phyloP scores from a whole-genome alignment of 176 grass and related monocot genomes.

The Carex kokanica region DNA sequence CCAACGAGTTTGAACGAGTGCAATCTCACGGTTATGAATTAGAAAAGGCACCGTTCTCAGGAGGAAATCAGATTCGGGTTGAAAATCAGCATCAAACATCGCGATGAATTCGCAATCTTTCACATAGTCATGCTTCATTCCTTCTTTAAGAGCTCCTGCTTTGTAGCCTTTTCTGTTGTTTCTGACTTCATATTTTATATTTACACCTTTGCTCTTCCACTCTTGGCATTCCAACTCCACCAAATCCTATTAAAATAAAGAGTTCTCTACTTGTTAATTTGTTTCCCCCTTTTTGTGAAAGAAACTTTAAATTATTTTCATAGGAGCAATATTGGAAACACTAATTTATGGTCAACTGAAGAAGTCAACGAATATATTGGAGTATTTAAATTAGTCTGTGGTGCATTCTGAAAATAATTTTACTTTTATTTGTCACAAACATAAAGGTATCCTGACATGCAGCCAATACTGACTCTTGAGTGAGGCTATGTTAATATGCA shows the following conservation, averaged over 20 bases:
- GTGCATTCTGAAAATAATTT: too few species aligned
- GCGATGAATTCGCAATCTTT: conserved; percentile 68
- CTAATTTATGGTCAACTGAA: too few species aligned
- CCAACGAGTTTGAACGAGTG: conserved; percentile 84
- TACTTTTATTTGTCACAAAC: too few species aligned
- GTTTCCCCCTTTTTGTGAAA: background rate
- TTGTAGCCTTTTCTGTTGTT: conserved; percentile 87
- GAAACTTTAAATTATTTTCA: background rate
- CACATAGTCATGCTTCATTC: conserved; percentile 67
- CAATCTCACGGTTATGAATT: conserved; percentile 61
- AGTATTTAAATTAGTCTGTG: too few species aligned
- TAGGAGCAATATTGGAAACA: too few species aligned
- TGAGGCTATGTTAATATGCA: too few species aligned
- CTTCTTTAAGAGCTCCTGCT: conserved; percentile 84
- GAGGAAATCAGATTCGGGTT: conserved; percentile 66
- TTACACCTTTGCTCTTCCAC: conserved; percentile 62
- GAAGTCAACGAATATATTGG: too few species aligned
- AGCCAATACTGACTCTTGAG: too few species aligned
- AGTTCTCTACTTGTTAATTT: background rate
- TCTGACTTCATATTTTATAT: conserved; percentile 85
- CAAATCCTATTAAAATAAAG: conserved; percentile 40
- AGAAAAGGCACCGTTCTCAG: conserved; percentile 70
- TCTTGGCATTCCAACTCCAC: conserved; percentile 62
- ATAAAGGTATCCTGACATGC: too few species aligned
- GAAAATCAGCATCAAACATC: conserved; percentile 96